These are phyloP conservation scores for Cucurbita maxima DNA, from an alignment of 306 rosid species.

Conservation along the genomic window DNA sequence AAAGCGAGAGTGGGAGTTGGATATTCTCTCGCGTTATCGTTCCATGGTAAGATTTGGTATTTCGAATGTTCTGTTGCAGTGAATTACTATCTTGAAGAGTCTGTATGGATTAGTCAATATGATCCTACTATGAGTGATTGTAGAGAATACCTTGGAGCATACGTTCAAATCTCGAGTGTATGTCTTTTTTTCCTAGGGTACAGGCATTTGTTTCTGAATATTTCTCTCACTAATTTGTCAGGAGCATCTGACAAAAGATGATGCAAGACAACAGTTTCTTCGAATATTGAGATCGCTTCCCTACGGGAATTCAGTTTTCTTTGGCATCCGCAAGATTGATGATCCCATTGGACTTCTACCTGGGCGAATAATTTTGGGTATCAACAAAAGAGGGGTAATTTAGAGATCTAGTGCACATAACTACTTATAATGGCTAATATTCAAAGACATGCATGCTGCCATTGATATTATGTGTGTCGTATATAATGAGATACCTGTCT, in stretches of 20 bases:
- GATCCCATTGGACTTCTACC: slow-evolving; percentile 96
- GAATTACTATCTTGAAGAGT: not conserved
- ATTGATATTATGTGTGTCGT: not conserved
- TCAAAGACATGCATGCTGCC: not conserved
- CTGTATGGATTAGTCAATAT: not conserved
- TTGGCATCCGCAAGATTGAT: slow-evolving; percentile 82
- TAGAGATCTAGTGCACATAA: not conserved
- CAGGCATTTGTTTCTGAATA: not conserved
- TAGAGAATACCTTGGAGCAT: not conserved
- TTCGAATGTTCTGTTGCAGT: not conserved
- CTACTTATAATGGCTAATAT: not conserved
- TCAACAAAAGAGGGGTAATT: slow-evolving; percentile 91
- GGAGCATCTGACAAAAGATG: slow-evolving; percentile 79
- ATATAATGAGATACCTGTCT: not conserved
- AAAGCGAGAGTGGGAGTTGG: slow-evolving; percentile 88
- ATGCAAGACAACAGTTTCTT: slow-evolving; percentile 83
- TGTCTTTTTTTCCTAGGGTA: not conserved
- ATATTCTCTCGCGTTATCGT: slow-evolving; percentile 71
- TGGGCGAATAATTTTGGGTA: slow-evolving; percentile 80
- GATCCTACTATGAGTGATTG: not conserved
- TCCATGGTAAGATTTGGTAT: slow-evolving; percentile 41
- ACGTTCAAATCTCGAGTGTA: not conserved
- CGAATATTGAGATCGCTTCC: slow-evolving; percentile 80
- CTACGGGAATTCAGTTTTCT: slow-evolving; percentile 80
- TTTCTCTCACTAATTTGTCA: slow-evolving; percentile 11